Percentiles rank a stretch among this genome's conserved stretches.
Conservation (phyloP, 2,329 filamentous ascomycete species). For the Bretziella fagacearum region DNA sequence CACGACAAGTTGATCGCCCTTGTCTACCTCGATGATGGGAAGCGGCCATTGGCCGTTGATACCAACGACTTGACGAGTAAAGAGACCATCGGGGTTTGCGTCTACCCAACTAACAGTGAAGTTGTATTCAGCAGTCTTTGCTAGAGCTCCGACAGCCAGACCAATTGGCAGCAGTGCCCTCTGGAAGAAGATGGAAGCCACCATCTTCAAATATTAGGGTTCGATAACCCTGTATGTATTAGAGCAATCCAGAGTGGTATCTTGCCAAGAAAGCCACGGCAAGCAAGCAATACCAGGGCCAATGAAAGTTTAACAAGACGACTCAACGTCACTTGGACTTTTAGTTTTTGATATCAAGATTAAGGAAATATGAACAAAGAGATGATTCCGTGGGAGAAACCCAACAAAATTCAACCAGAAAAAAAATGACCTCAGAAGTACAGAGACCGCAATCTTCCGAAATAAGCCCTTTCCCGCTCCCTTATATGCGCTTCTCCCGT, state of each 20-base stretch:
- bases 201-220: slow-evolving; percentile 7
- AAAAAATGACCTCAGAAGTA: not conserved
- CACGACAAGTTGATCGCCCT: slow-evolving; percentile 34
- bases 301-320: slow-evolving; percentile 7
- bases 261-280: slow-evolving; percentile 8
- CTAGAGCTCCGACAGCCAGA: slow-evolving; percentile 19
- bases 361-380: not conserved
- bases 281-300: not conserved
- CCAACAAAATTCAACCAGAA: not conserved
- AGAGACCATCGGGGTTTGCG: slow-evolving; percentile 41
- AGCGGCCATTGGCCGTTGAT: slow-evolving; percentile 51
- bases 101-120: slow-evolving; percentile 46
- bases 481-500: not conserved
- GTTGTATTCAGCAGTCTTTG: slow-evolving; percentile 33
- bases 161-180: slow-evolving; percentile 14
- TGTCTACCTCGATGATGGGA: slow-evolving; percentile 37
- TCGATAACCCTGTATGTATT: too few relatives aligned
- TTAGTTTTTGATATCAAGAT: too few relatives aligned
- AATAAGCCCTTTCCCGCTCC: not conserved
- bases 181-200: not conserved
- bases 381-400: not conserved
- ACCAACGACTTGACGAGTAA: slow-evolving; percentile 40
- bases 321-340: not conserved
- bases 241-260: not conserved
- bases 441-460: not conserved